Evolutionary conservation across 768 basidiomycete genomes (phyloP).

Genomic region (Pisolithus microcarpus): DNA sequence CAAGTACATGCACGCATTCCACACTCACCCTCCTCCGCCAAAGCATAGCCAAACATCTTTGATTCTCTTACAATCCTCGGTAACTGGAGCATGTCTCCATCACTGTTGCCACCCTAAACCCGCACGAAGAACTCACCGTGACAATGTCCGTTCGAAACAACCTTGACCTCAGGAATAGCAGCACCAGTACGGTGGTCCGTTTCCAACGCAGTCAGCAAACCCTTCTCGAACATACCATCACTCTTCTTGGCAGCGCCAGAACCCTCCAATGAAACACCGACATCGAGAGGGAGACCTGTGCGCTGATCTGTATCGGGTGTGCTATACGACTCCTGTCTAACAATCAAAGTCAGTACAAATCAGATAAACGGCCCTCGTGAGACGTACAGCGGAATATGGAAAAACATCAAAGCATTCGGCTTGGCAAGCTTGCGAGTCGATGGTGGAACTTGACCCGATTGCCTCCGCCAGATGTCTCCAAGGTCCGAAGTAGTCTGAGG

Average conservation of each 20-base stretch:
- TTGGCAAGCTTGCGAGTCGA: slow-evolving; percentile 60
- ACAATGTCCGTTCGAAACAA: slow-evolving; percentile 84
- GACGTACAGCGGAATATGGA: slow-evolving; percentile 89
- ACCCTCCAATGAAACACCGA: slow-evolving; percentile 56
- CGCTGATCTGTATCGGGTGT: slow-evolving; percentile 57
- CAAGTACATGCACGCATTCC: not conserved
- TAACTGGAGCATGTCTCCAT: slow-evolving; percentile 42
- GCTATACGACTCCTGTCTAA: slow-evolving; percentile 67
- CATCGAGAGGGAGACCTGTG: slow-evolving; percentile 57
- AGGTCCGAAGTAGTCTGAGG: slow-evolving; percentile 73
- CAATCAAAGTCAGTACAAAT: not conserved
- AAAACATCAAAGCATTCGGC: slow-evolving; percentile 95
- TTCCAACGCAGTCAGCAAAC: slow-evolving; percentile 63
- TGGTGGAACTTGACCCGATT: slow-evolving; percentile 54
- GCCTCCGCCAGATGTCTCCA: slow-evolving; percentile 57
- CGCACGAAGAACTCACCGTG: slow-evolving; percentile 48
- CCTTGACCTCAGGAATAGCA: slow-evolving; percentile 68
- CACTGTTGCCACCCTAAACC: not conserved
- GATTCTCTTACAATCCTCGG: slow-evolving; percentile 81
- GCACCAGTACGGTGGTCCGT: slow-evolving; percentile 50
- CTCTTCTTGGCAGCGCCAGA: slow-evolving; percentile 61
- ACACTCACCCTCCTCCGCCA: slow-evolving; percentile 69
- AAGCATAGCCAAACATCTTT: slow-evolving; percentile 90
- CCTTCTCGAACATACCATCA: slow-evolving; percentile 82
- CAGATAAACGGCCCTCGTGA: not conserved